Base-by-base conservation (phyloP, 2,329 filamentous ascomycete genomes). In the Trichophyton mentagrophytes region DNA sequence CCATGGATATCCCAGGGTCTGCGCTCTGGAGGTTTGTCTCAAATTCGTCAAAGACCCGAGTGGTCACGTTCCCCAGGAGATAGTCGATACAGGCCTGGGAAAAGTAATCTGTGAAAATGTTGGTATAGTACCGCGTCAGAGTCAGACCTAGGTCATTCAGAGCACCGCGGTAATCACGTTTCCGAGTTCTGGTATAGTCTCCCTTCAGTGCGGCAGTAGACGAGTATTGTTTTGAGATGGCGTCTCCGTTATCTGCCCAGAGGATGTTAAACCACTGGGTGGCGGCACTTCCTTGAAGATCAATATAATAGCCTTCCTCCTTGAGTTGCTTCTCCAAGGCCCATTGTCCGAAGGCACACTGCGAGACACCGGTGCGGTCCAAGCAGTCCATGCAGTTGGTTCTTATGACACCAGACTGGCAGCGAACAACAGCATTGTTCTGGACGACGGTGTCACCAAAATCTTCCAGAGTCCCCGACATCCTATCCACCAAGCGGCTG, bases 341-440 rank as follows among this genome's bases (percentile, higher is more conserved):
- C 69, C 87, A 84, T 68, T 90, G 88, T 3, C 84, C 93, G 70
- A 91, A 91, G 0, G 90, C 93, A 69, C 89, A 95, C 73, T 97
- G 92, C 46, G 91, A 90, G 22, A 99, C 91, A 66, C 97, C 97
- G 1, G 93, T 99, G 22, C 93, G 84, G 71, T 99, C 93, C 8
- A 99, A 78, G 67, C 93, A 99, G 70, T 99, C 93, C 93, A 99
- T 97, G 73, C 93, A 99, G 69, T 99, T 99, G 1, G 90, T 96
- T 61, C 93, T 82, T n/a, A 97, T 72, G 5, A 95, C 83, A 1
- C 91, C 91, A 27, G 77, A 79, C 70, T 96, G 91, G 55, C 70
- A 72, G 38, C 74, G 72, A 20, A 73, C 61, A 2, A 76, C 64
- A 22, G 72, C 70, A 17, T 76, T 74, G 33, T 76, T 69, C 7